phyloP scores from a whole-genome alignment of 2,329 filamentous ascomycete species.

The Sarocladiaceae sp. region DNA sequence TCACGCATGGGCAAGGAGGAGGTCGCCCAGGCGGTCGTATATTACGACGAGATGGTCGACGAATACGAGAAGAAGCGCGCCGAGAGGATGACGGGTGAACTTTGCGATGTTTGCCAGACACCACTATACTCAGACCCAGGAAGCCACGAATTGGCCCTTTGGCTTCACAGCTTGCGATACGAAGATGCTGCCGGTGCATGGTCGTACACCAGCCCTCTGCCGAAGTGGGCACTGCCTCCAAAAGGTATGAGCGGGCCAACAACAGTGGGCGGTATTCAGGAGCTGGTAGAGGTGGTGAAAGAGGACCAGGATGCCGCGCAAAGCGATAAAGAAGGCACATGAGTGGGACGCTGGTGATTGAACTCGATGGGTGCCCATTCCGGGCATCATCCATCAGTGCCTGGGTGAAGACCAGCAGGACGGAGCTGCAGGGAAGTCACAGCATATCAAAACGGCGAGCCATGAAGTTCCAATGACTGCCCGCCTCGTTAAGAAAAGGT shows the following conservation, averaged over 20 bases:
- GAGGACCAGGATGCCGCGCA: conserved; percentile 32
- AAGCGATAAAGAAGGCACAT: conserved; percentile 1
- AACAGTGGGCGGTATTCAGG: conserved; percentile 56
- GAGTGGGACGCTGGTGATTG: neutral
- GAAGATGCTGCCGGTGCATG: conserved; percentile 76
- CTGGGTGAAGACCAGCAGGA: no score
- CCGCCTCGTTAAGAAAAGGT: no score
- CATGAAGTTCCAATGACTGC: no score
- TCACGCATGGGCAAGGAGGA: conserved; percentile 92
- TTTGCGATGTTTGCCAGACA: conserved; percentile 76
- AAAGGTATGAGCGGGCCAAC: conserved; percentile 64
- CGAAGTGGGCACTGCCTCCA: conserved; percentile 81
- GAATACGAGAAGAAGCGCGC: conserved; percentile 85
- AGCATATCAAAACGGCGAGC: no score
- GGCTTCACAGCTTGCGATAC: conserved; percentile 87
- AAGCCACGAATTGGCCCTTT: conserved; percentile 82
- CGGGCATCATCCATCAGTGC: neutral
- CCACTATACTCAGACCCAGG: conserved; percentile 91
- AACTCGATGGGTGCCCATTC: no score
- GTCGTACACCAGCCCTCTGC: conserved; percentile 81
- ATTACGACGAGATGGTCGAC: conserved; percentile 90
- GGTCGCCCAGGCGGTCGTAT: conserved; percentile 81
- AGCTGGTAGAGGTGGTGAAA: conserved; percentile 49
- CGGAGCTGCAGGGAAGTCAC: no score
- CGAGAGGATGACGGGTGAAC: conserved; percentile 84